Base-by-base conservation (phyloP, 257 asterid genomes). In the Plantago elongata region DNA sequence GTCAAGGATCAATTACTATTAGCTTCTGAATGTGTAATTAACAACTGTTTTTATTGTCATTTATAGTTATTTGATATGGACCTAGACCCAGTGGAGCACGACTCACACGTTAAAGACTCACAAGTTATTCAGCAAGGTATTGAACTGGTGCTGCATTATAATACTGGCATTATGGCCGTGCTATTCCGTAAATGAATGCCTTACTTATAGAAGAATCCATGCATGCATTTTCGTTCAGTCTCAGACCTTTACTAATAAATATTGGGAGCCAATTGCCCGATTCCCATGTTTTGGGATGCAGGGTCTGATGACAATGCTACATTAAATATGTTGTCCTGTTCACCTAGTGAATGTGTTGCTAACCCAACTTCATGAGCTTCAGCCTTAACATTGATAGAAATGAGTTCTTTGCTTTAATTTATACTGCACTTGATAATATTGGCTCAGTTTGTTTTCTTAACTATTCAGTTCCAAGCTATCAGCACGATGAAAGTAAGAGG, bases 41-140 rank as follows among this genome's bases (percentile, higher is more conserved):
- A 38, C 22, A 58, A 67, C 60, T 76, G 69, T 71, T 52, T 45
- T 56, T 63, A 49, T 58, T 51, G 50, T 61, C 54, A 14, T 60
- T 74, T 77, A 61, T 95, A 93, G 99, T 79, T 93, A 79, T 90
- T 89, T 64, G 96, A 87, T 54, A 83, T 87, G 97, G 99, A 89
- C 83, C 83, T 93, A 57, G 92, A 82, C 70, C 96, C 95, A 58
- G 69, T 68, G 59, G 87, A 89, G 71, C 86, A 78, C 72, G 96
- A 82, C 69, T 67, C 75, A 47, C 65, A 63, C 52, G 56, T 67
- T 54, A 51, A 34, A 34, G 38, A 34, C 38, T 34, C 75, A 47
- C 65, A 63, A 58, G 56, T 67, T 54, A 51, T 65, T 40, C 74
- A 60, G 68, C 86, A 69, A 79, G 97, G 99, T 89, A 75, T 64